These are phyloP conservation scores for Choricystis sp. DNA, from an alignment of 139 green algal species.

Conservation along the genomic window DNA sequence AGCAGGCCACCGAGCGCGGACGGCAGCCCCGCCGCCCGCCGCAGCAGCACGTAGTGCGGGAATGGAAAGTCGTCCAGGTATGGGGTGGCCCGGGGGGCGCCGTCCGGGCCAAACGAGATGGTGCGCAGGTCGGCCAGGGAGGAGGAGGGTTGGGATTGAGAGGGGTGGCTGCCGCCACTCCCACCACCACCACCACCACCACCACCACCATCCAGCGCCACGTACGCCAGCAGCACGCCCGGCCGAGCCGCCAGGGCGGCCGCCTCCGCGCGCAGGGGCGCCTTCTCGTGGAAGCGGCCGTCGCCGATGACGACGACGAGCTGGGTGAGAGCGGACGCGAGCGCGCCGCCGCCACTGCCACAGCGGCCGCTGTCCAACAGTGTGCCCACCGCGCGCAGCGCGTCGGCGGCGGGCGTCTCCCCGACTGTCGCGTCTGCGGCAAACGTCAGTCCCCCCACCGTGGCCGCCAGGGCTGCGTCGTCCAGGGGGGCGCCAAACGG, in stretches of 20 bases:
- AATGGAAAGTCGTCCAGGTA: constrained; percentile 98
- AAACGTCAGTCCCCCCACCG: constrained; percentile 23
- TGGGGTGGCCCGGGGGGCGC: constrained; percentile 72
- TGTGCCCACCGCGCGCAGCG: constrained; percentile 53
- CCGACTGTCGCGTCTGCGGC: constrained; percentile 88
- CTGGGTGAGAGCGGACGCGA: constrained; percentile 47
- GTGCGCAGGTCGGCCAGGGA: constrained; percentile 49
- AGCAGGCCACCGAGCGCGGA: constrained; percentile 75
- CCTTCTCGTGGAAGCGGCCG: constrained; percentile 94
- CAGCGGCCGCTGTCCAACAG: constrained; percentile 51
- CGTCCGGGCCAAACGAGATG: constrained; percentile 64
- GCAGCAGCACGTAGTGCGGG: constrained; percentile 88
- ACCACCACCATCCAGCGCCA: constrained; percentile 47
- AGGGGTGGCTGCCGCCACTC: neutral
- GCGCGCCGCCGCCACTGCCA: neutral
- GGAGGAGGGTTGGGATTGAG: neutral
- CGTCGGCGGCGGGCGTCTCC: constrained; percentile 73
- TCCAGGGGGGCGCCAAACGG: constrained; percentile 13
- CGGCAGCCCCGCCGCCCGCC: constrained; percentile 72
- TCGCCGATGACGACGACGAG: constrained; percentile 94
- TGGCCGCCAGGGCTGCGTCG: neutral
- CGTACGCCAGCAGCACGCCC: constrained; percentile 82
- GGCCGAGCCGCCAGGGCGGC: constrained; percentile 27
- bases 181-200: neutral
- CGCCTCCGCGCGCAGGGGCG: constrained; percentile 47